phyloP scores from a whole-genome alignment of 306 rosid species.

The Rosa persica region DNA sequence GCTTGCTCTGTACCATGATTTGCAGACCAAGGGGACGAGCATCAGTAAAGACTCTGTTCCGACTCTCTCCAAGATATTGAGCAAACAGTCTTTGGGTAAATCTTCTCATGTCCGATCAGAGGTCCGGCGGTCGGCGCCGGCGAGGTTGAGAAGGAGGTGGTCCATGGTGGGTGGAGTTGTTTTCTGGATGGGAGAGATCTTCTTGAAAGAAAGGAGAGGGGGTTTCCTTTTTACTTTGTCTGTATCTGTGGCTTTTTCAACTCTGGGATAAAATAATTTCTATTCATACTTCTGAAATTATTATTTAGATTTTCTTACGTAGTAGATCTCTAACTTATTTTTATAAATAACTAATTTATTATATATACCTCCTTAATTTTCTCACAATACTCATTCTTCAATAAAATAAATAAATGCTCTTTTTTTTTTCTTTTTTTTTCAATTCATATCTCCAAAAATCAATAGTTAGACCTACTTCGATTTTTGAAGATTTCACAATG shows the following conservation, averaged over 20 bases:
- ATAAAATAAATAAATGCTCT: too few relatives aligned
- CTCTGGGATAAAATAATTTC: neutral
- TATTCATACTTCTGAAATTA: too few relatives aligned
- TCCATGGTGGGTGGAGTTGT: neutral
- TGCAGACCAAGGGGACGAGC: constrained; percentile 8
- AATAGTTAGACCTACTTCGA: too few relatives aligned
- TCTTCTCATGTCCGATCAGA: constrained; percentile 1
- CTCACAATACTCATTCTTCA: too few relatives aligned
- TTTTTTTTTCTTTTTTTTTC: too few relatives aligned
- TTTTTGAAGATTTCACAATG: too few relatives aligned
- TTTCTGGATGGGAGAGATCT: neutral
- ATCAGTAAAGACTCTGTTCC: neutral
- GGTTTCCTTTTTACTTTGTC: neutral
- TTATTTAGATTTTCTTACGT: too few relatives aligned
- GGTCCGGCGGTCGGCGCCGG: neutral
- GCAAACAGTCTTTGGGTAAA: neutral
- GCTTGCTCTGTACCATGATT: constrained; percentile 7
- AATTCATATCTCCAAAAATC: too few relatives aligned
- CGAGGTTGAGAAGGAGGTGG: neutral
- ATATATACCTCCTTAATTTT: too few relatives aligned
- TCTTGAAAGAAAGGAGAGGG: neutral
- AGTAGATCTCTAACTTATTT: too few relatives aligned
- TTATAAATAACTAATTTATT: too few relatives aligned
- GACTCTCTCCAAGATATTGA: neutral
- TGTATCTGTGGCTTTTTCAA: neutral